Conservation (phyloP, 257 asterid species). For the Gardenia jasminoides region DNA sequence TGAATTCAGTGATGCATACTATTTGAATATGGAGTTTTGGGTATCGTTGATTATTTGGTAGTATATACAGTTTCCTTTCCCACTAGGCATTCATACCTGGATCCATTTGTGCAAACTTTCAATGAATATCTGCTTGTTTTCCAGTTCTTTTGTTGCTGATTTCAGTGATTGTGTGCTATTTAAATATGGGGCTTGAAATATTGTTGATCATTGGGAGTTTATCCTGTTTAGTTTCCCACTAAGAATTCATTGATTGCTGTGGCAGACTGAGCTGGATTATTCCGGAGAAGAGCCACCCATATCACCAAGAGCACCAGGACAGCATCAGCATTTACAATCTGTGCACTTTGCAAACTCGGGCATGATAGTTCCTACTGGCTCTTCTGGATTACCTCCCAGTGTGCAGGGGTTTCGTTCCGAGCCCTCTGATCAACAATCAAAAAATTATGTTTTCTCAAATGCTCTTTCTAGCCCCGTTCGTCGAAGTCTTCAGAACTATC, state of each 20-base stretch:
- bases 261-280: conserved; percentile 42
- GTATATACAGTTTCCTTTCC: no score
- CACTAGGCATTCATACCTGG: no score
- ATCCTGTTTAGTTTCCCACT: neutral
- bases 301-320: conserved; percentile 40
- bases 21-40: no score
- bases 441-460: conserved; percentile 45
- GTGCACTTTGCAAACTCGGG: conserved; percentile 31
- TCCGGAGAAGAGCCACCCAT: conserved; percentile 42
- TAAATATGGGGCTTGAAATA: neutral
- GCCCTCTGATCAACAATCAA: conserved; percentile 37
- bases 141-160: neutral
- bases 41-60: no score
- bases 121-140: neutral
- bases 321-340: conserved; percentile 33
- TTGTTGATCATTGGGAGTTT: neutral
- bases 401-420: conserved; percentile 30
- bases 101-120: neutral
- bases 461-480: conserved; percentile 52
- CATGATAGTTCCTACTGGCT: conserved; percentile 28
- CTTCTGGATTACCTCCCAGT: conserved; percentile 26
- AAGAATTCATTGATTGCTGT: neutral
- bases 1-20: no score
- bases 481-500: conserved; percentile 44
- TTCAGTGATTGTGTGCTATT: neutral